These are phyloP conservation scores for Ophiostoma montium DNA, from an alignment of 2,329 filamentous ascomycete species.

Conservation along the genomic window DNA sequence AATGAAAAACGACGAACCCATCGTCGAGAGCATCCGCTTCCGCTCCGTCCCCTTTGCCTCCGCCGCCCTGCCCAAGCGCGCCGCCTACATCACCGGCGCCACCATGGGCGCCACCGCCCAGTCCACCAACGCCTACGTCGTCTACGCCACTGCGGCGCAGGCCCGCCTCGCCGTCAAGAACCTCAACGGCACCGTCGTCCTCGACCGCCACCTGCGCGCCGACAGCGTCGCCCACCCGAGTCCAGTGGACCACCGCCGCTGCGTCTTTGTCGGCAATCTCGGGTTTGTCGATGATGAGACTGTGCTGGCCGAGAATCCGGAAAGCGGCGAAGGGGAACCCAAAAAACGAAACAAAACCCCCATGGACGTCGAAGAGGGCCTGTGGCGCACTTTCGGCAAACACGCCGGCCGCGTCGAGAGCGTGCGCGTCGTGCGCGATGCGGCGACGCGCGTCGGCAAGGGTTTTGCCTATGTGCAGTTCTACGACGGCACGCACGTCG, in stretches of 20 bases:
- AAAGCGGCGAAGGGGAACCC: constrained; percentile 22
- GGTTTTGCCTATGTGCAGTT: constrained; percentile 98
- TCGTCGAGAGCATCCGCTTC: constrained; percentile 79
- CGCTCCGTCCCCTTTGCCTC: constrained; percentile 79
- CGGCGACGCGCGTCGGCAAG: constrained; percentile 84
- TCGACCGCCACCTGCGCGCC: constrained; percentile 79
- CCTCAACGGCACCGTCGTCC: constrained; percentile 71
- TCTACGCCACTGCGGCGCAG: constrained; percentile 64
- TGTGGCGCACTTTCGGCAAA: constrained; percentile 69
- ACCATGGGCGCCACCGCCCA: constrained; percentile 85
- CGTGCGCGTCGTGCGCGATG: constrained; percentile 81
- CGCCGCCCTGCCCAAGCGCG: constrained; percentile 70
- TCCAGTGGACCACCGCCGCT: constrained; percentile 69
- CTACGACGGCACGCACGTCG: constrained; percentile 73
- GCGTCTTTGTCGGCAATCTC: constrained; percentile 91
- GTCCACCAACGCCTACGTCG: constrained; percentile 86
- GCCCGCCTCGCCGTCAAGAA: constrained; percentile 61
- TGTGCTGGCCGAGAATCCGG: constrained; percentile 45
- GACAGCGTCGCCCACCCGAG: constrained; percentile 84
- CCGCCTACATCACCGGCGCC: constrained; percentile 82
- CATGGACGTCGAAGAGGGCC: constrained; percentile 80
- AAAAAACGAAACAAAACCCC: constrained; percentile 53
- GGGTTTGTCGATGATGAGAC: constrained; percentile 92
- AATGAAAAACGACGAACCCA: constrained; percentile 38
- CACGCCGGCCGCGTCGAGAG: constrained; percentile 72